Base-by-base conservation (phyloP, 2,329 filamentous ascomycete species). In the Xylariaceae sp. region DNA sequence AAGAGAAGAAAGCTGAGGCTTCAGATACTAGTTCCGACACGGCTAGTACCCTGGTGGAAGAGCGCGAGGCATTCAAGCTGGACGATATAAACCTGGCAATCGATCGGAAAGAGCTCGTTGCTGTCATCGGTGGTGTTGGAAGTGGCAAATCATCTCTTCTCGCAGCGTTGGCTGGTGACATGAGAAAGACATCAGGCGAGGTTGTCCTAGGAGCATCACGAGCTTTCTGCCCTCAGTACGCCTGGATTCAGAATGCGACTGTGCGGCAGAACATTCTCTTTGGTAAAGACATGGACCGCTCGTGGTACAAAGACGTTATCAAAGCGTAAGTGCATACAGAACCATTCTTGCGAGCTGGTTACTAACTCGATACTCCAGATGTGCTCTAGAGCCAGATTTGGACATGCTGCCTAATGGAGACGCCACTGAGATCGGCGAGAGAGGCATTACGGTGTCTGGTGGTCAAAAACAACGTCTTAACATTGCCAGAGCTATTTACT, bases 381-480 rank as follows among this genome's bases (percentile, higher is more conserved):
- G 93, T 69, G 91, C 93, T 1, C 76, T 97, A 10, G 79, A 87
- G 47, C 83, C 88, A 0, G 93, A 99, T 75, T 71, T 97, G 6
- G 90, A 96, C 44, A 96, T 96, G 84, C 77, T 97, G n/a, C 93
- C 93, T 0, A 83, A 88, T 51, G 89, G 90, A 13, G 94, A 97
- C 63, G 71, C 81, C 61, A 99, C 93, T 0, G 93, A 97, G 69
- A 96, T 97, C 64, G 94, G 93, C 22, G 94, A 97, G 70, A 86
- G 91, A 55, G 93, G 94, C 48, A 97, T 97, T 64, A 97, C 91
- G 1, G 88, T 97, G 1, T 96, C 91, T 16, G 93, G 94, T 51
- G 93, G 93, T 1, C 93, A 97, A 70, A 97, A 97, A 70, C 93
- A 97, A 69, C 84, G 94, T 11, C 76, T 97, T 60, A 97, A 97